phyloP scores from a whole-genome alignment of 2,329 filamentous ascomycete species.

The Hysterium pulicare region DNA sequence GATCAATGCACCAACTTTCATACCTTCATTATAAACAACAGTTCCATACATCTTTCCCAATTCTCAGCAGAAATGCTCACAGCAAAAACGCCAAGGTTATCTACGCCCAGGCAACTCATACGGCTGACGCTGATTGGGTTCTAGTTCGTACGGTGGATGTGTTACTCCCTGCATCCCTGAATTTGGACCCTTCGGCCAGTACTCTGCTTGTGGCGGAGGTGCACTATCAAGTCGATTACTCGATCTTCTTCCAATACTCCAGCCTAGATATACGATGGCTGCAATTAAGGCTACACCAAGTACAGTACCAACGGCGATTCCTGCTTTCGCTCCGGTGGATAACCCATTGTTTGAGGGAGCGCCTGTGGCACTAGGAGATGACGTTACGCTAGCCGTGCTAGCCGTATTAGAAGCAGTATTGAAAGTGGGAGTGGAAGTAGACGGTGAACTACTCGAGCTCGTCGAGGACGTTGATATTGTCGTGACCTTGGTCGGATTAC shows the following conservation, averaged over 20 bases:
- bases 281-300: not conserved
- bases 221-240: not conserved
- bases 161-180: not conserved
- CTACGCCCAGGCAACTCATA: not conserved
- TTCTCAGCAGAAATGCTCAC: too few species aligned
- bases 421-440: not conserved
- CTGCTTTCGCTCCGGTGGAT: not conserved
- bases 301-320: not conserved
- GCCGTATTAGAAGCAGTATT: not conserved
- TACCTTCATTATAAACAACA: too few species aligned
- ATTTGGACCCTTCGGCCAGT: not conserved
- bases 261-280: not conserved
- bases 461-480: not conserved
- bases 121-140: not conserved
- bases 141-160: not conserved
- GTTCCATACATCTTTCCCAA: too few species aligned
- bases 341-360: not conserved
- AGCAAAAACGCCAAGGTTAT: too few species aligned
- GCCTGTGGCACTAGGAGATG: not conserved
- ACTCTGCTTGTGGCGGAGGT: not conserved
- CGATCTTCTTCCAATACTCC: not conserved
- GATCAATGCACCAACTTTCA: too few species aligned
- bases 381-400: not conserved
- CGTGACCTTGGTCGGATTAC: not conserved
- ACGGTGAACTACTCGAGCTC: not conserved